Conservation (phyloP, 768 basidiomycete genomes). For the Mycena epipterygia region DNA sequence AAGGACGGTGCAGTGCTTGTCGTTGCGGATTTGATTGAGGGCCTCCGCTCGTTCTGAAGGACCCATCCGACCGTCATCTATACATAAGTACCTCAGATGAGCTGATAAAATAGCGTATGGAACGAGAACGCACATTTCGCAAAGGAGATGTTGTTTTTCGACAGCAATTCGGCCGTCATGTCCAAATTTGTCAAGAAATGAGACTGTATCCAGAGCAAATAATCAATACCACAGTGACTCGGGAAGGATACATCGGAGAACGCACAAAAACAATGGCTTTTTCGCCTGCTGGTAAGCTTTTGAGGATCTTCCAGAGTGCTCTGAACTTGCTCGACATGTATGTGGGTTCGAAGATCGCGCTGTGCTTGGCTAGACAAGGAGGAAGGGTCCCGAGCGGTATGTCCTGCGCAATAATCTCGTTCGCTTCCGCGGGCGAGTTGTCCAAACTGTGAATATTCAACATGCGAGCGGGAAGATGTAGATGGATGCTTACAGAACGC, state of each 20-base stretch:
- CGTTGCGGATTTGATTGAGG: conserved; percentile 1
- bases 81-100: no score
- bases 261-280: conserved; percentile 17
- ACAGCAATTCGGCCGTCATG: neutral
- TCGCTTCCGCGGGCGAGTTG: neutral
- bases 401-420: conserved; percentile 9
- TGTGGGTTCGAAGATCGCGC: neutral
- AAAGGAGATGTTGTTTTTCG: neutral
- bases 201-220: neutral
- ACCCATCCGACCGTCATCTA: conserved; percentile 20
- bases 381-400: conserved; percentile 1
- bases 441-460: neutral
- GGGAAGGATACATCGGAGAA: neutral
- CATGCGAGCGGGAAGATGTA: neutral
- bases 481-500: conserved; percentile 6
- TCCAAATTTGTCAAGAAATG: conserved; percentile 25
- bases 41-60: conserved; percentile 2
- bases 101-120: neutral
- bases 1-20: neutral
- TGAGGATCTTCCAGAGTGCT: neutral
- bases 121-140: conserved; percentile 1
- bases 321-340: conserved; percentile 12
- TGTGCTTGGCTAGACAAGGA: neutral
- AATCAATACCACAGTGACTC: neutral
- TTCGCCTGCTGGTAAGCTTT: neutral